phyloP scores from a whole-genome alignment of 768 basidiomycete genomes.

The Agaricus subrufescens region DNA sequence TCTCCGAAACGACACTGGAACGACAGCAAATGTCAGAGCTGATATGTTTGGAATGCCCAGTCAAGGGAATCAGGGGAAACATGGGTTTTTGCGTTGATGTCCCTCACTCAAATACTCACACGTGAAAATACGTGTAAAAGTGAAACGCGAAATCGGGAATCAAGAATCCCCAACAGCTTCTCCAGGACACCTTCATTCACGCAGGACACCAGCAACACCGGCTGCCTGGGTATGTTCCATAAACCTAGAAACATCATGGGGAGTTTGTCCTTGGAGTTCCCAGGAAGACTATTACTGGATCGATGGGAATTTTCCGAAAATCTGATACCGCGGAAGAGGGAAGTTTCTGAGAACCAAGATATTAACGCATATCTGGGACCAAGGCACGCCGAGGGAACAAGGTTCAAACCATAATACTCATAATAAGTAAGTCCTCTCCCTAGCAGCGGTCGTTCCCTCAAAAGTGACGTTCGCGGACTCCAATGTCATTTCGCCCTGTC shows the following conservation, averaged over 20 bases:
- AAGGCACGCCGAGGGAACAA: too few species aligned
- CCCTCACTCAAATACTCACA: neutral
- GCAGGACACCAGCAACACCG: neutral
- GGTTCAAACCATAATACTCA: too few species aligned
- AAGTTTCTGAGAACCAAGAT: neutral
- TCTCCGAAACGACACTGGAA: neutral
- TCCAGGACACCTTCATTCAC: neutral
- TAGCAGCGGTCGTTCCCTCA: neutral
- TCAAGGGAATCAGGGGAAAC: too few species aligned
- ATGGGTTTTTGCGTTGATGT: neutral
- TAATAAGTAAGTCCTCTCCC: too few species aligned
- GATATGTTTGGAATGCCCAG: neutral
- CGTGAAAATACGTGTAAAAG: neutral
- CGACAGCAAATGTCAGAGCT: neutral
- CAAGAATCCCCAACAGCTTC: neutral
- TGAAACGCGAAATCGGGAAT: constrained; percentile 5
- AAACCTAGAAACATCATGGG: neutral
- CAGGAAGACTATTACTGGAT: neutral
- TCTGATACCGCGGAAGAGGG: too few species aligned
- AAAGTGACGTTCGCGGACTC: too few species aligned
- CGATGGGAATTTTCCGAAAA: neutral
- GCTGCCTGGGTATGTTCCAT: neutral
- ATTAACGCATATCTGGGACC: too few species aligned
- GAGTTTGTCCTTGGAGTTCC: neutral
- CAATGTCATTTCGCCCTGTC: neutral